These are phyloP conservation scores for Exophiala sp. DNA, from an alignment of 2,329 filamentous ascomycete species.

Conservation along the genomic window DNA sequence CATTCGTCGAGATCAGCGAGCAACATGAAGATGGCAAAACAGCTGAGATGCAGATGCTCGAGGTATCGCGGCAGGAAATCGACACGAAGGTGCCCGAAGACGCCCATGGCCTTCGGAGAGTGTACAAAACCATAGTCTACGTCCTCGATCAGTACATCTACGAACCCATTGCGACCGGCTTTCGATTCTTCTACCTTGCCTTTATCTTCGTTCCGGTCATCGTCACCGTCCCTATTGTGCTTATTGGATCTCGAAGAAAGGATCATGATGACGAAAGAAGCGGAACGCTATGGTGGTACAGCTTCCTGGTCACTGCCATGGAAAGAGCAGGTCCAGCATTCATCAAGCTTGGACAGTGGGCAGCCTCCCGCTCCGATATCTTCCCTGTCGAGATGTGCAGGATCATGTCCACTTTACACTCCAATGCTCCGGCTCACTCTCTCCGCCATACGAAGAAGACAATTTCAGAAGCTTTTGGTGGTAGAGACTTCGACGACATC, in stretches of 20 bases:
- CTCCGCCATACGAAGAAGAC: constrained; percentile 74
- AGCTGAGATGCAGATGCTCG: constrained; percentile 80
- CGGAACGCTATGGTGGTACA: constrained; percentile 93
- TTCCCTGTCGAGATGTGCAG: constrained; percentile 90
- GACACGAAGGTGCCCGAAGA: constrained; percentile 63
- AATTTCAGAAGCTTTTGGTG: constrained; percentile 77
- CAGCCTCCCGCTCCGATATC: constrained; percentile 91
- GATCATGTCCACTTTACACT: constrained; percentile 92
- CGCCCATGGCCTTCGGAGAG: constrained; percentile 56
- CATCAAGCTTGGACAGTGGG: constrained; percentile 99
- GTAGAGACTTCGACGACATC: constrained; percentile 77
- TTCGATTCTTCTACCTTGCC: constrained; percentile 83
- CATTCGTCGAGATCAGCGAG: constrained; percentile 57
- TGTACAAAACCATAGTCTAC: constrained; percentile 60
- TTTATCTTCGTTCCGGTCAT: constrained; percentile 91
- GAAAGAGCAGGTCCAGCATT: constrained; percentile 91
- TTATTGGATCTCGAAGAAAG: constrained; percentile 65
- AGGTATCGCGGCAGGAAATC: constrained; percentile 74
- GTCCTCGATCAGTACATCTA: constrained; percentile 59
- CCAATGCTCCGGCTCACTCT: constrained; percentile 88
- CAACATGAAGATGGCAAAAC: constrained; percentile 57
- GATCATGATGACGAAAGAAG: constrained; percentile 69
- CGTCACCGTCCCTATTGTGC: constrained; percentile 71
- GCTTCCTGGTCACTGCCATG: constrained; percentile 82
- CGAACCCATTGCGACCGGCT: constrained; percentile 80